Evolutionary conservation across 1,284 basidiomycete species (phyloP).

Genomic region (Heterobasidion irregulare): DNA sequence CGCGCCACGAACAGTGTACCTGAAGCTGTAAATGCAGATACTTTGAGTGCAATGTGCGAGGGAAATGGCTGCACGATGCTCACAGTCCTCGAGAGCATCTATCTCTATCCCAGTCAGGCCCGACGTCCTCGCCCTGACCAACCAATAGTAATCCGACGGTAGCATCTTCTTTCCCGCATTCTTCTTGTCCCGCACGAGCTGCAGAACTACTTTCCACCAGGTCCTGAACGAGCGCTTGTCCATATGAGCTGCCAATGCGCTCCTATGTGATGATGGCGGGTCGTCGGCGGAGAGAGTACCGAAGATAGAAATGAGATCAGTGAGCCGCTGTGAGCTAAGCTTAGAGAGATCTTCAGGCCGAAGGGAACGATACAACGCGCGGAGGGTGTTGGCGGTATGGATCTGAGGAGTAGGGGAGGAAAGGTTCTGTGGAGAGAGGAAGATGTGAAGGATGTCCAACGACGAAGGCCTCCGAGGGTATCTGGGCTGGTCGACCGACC

Average conservation of each 20-base stretch:
- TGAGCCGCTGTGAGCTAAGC: conserved; percentile 23
- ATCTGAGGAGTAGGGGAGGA: conserved; percentile 13
- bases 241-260: conserved; percentile 5
- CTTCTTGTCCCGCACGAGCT: conserved; percentile 11
- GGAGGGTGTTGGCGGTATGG: conserved; percentile 22
- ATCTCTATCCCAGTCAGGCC: neutral
- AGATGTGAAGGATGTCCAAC: conserved; percentile 17
- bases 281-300: conserved; percentile 29
- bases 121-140: conserved; percentile 7
- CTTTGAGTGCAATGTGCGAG: conserved; percentile 10
- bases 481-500: neutral
- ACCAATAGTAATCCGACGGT: conserved; percentile 11
- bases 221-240: neutral
- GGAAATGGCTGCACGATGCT: neutral
- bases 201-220: conserved; percentile 9
- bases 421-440: conserved; percentile 19
- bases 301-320: conserved; percentile 31
- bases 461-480: conserved; percentile 9
- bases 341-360: conserved; percentile 17
- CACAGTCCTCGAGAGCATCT: conserved; percentile 8
- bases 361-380: conserved; percentile 25
- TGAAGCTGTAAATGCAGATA: conserved; percentile 12
- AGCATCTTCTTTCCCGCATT: conserved; percentile 3
- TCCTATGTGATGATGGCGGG: neutral
- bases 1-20: conserved; percentile 13